A percentile compares a stretch with the other conserved stretches of the same genome.
Conservation (phyloP, 2,329 filamentous ascomycete genomes). For the Cercospora sesami region DNA sequence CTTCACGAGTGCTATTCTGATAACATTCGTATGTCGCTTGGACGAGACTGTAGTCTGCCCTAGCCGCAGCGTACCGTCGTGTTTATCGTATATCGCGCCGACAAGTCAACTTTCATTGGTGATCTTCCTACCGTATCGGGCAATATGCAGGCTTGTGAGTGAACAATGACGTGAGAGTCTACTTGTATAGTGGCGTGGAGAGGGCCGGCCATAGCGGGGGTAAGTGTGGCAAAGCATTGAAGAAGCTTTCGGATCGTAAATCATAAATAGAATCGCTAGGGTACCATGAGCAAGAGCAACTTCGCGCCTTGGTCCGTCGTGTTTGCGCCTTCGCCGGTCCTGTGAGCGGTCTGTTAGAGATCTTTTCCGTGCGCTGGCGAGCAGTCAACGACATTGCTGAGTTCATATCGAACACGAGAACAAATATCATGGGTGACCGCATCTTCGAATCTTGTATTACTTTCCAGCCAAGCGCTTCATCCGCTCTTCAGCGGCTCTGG, state of each 20-base stretch:
- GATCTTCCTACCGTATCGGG: not conserved
- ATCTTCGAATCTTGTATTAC: not conserved
- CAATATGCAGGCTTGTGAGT: no score
- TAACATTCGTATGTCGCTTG: not conserved
- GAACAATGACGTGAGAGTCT: not conserved
- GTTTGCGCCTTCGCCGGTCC: not conserved
- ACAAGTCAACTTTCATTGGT: not conserved
- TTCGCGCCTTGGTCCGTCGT: not conserved
- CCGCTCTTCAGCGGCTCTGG: constrained; percentile 87
- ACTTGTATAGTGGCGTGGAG: not conserved
- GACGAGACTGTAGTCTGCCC: no score
- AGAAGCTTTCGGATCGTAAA: not conserved
- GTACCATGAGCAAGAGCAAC: not conserved
- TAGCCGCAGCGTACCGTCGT: not conserved
- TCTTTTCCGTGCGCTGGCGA: not conserved
- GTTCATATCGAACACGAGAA: not conserved
- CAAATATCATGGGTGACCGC: not conserved
- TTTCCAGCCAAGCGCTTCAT: constrained; percentile 63
- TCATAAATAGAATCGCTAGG: not conserved
- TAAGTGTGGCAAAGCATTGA: not conserved
- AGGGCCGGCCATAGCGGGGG: not conserved
- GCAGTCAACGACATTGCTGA: not conserved
- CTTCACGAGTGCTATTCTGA: not conserved
- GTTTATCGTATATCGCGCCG: not conserved
- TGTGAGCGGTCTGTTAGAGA: not conserved